Evolutionary conservation across 148 eudicot genomes (phyloP).

Genomic region (Vaccinium corymbosum): DNA sequence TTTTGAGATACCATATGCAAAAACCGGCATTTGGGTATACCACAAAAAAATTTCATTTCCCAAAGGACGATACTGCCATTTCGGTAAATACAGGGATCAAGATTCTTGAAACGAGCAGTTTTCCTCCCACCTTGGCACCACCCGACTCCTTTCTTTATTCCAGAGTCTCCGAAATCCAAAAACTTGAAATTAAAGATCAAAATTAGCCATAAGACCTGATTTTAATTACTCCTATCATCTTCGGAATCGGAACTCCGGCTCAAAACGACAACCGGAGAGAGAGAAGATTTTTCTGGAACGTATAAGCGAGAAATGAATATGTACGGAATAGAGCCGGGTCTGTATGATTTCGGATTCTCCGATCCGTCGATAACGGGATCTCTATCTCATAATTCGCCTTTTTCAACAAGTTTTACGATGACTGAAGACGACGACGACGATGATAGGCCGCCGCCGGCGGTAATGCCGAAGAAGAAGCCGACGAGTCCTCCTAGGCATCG

Average conservation of each 20-base stretch:
- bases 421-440: conserved; percentile 17
- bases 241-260: background rate
- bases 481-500: conserved; percentile 44
- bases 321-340: conserved; percentile 44
- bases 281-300: background rate
- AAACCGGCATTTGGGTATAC: too few relatives aligned
- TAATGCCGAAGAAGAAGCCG: conserved; percentile 13
- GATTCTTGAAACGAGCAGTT: too few relatives aligned
- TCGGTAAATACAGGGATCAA: too few relatives aligned
- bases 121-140: too few relatives aligned
- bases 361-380: conserved; percentile 47
- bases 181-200: background rate
- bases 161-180: too few relatives aligned
- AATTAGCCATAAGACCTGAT: background rate
- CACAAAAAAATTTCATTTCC: too few relatives aligned
- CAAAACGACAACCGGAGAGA: background rate
- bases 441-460: background rate
- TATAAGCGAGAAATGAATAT: conserved; percentile 31
- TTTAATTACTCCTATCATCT: background rate
- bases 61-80: too few relatives aligned
- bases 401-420: background rate
- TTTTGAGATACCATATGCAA: too few relatives aligned
- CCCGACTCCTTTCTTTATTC: too few relatives aligned
- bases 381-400: conserved; percentile 21
- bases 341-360: conserved; percentile 45